Base-by-base conservation (phyloP, 2,329 filamentous ascomycete genomes). In the Coniochaeta prunicola region DNA sequence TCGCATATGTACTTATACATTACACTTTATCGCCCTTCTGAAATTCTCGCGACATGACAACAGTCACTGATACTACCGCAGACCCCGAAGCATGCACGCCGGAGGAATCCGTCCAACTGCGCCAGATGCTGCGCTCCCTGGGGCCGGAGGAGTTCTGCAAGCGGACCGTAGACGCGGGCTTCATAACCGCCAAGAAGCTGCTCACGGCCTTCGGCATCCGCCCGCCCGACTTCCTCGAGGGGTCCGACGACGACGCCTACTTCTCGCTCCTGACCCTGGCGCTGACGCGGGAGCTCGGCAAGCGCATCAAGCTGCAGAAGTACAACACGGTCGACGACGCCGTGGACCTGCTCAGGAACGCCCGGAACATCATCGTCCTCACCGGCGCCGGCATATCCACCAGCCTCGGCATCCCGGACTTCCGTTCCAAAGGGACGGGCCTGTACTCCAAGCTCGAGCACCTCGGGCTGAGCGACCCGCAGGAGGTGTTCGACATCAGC, bases 381-480 rank as follows among this genome's bases (percentile, higher is more conserved):
- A 97, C 94, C 1, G 94, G 94, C 57, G 94, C 94, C 19, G 94
- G 94, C 64, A 97, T 99, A 65, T 97, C 92, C 28, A 99, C 94
- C 0, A 96, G 91, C 57, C 85, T 99, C 21, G 94, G 94, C 61
- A 97, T 99, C 60, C 94, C 94, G 4, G 94, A 99, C 72, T 99
- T 99, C 70, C 88, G 94, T 64, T 97, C 92, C 57, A 94, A 94
- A 72, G 89, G 91, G 68, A 96, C 88, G 1, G 93, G 93, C 56
- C 87, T 97, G 59, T 97, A 97, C 75, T 88, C 91, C 53, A 88
- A 92, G 69, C 80, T 97, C 57, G 86, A 84, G 65, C 85, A 91
- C 67, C 82, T 94, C 61, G 92, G 91, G 7, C 76, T 88, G 61
- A 85, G 78, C 63, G 92, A 97, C 67, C 93, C 93, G 1, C 92